Evolutionary conservation across 345 rosid genomes (phyloP), one percentile per base, ranked within the genome.

Genomic region (Sisymbrium irio): DNA sequence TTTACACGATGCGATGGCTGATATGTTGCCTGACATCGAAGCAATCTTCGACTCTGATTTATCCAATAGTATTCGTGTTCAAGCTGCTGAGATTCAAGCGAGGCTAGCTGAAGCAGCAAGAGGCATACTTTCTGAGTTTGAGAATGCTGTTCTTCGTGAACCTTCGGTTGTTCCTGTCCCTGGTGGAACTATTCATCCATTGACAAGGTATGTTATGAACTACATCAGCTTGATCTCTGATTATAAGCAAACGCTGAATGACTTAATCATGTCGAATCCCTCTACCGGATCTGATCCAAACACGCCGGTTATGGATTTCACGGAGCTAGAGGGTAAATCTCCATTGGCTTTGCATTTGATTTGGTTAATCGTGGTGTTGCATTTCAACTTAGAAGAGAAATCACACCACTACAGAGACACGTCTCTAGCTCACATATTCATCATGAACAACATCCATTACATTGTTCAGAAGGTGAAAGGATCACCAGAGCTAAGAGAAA

Each of bases 191-290:
- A 84, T 94, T 65, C 98, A 94, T 79, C 98, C 98, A 3, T 77
- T 94, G 77, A 94, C 98, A 5, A 85, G 98, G 87, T 94, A 94
- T 75, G 96, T 91, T 67, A 94, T 94, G 98, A 94, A 94, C 62
- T 94, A 94, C 66, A 87, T 88, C 62, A 88, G 91, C 72, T 85
- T 89, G 85, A 91, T 91, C 65, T 86, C 97, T 33, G 98, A 94
- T 81, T 94, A 94, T 65, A 94, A 88, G 62, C 95, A 78, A 78
- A 91, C 91, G 3, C 71, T 94, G 83, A 80, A 77, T 47, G 89
- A 84, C 64, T 86, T 94, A 19, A 91, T 94, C 44, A 65, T 89
- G 83, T 91, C 98, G 12, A 88, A 86, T 68, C 97, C 97, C 2
- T 79, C 94, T 0, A 80, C 85, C 1, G 96, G 87, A 7, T 83